A percentile compares a stretch with the other conserved stretches of the same genome.
These are phyloP conservation scores for Nematocida displodere DNA, from an alignment of 371 early-diverging fungal species.

Conservation along the genomic window DNA sequence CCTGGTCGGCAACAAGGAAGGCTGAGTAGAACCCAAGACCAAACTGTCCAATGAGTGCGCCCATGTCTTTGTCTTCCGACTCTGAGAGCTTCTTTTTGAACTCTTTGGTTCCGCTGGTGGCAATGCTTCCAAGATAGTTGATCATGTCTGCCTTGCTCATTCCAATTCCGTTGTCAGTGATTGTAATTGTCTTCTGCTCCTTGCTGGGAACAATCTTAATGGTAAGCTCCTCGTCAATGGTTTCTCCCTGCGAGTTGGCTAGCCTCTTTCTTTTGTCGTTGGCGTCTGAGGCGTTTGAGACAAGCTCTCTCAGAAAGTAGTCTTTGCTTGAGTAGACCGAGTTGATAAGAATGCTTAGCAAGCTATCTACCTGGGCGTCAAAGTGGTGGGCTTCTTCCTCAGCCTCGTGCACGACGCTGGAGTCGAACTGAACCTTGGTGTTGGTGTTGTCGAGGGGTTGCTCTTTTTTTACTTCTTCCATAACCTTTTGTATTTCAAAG, in stretches of 20 bases:
- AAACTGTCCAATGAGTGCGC: conserved; percentile 89
- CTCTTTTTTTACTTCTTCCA: conserved; percentile 48
- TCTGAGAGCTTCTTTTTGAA: conserved; percentile 76
- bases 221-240: conserved; percentile 68
- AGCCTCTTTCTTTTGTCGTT: conserved; percentile 79
- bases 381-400: conserved; percentile 68
- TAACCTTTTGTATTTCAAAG: conserved; percentile 30
- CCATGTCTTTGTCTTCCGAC: conserved; percentile 66
- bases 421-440: not conserved
- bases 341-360: conserved; percentile 84
- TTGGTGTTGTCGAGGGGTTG: not conserved
- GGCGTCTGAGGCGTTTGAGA: conserved; percentile 88
- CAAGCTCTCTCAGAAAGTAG: conserved; percentile 82
- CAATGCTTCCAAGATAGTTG: conserved; percentile 87
- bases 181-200: conserved; percentile 68
- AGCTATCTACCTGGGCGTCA: conserved; percentile 74
- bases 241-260: conserved; percentile 70
- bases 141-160: conserved; percentile 91
- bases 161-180: conserved; percentile 86
- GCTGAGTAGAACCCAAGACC: conserved; percentile 96
- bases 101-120: conserved; percentile 84
- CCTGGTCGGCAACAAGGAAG: conserved; percentile 85
- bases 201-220: conserved; percentile 77
- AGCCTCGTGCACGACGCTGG: not conserved
- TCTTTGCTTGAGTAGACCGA: conserved; percentile 82